Conservation (phyloP, 257 asterid species). For the Solanum sparsipilum region DNA sequence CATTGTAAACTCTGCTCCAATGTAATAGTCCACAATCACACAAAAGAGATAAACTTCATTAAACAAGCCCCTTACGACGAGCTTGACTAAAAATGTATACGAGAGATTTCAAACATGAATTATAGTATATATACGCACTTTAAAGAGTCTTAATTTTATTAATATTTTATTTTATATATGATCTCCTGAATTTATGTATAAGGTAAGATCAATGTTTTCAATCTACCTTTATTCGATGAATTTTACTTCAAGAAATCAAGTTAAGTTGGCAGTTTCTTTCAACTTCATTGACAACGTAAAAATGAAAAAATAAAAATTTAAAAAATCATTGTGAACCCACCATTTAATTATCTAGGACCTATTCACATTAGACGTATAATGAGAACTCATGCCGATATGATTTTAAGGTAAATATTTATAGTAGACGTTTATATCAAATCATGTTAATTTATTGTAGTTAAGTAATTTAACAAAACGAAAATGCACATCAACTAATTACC, state of each 20-base stretch:
- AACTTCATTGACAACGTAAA: not conserved
- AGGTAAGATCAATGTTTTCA: constrained; percentile 2
- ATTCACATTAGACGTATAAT: not conserved
- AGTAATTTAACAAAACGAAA: not conserved
- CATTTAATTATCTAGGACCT: not conserved
- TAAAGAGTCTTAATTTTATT: not conserved
- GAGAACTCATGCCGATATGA: not conserved
- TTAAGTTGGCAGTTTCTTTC: not conserved
- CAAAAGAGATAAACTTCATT: too few relatives aligned
- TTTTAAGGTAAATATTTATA: not conserved
- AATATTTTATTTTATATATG: not conserved
- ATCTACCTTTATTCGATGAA: not conserved
- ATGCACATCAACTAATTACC: not conserved
- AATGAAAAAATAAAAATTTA: not conserved
- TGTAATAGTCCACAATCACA: not conserved
- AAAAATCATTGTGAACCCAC: not conserved
- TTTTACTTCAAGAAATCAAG: not conserved
- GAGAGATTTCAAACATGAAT: not conserved
- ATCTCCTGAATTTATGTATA: not conserved
- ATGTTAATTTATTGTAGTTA: not conserved
- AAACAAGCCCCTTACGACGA: not conserved
- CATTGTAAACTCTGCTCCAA: too few relatives aligned
- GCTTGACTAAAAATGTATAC: not conserved
- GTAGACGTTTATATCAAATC: not conserved
- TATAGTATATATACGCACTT: not conserved